phyloP scores from a whole-genome alignment of 108 stramenopile genomes.

The Discostella stelligeroides region DNA sequence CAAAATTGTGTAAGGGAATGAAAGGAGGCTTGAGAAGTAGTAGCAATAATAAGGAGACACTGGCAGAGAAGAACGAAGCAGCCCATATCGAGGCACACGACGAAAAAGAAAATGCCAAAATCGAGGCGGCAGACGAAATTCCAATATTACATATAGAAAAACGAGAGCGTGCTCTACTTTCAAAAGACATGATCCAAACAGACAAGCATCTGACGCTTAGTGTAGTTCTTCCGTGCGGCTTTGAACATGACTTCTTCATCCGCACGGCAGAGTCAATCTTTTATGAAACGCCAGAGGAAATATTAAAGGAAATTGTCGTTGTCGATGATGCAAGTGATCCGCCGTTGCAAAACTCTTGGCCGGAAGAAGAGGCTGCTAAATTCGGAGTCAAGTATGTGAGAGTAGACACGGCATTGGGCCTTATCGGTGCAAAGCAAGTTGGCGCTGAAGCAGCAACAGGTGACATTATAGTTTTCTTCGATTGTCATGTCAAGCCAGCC shows the following conservation, averaged over 20 bases:
- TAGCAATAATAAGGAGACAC: background rate
- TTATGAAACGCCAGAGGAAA: conserved; percentile 32
- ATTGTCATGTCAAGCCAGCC: conserved; percentile 47
- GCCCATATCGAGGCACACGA: no score
- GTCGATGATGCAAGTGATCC: conserved; percentile 50
- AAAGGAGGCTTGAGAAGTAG: background rate
- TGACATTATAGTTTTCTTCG: conserved; percentile 49
- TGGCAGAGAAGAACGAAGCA: background rate
- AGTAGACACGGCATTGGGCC: conserved; percentile 29
- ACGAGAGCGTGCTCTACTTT: conserved; percentile 23
- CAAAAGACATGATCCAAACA: conserved; percentile 9
- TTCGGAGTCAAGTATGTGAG: conserved; percentile 42
- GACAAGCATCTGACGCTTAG: conserved; percentile 32
- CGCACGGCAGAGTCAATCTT: conserved; percentile 41
- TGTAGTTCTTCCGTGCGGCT: conserved; percentile 45
- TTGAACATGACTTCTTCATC: conserved; percentile 44
- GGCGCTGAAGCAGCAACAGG: conserved; percentile 46
- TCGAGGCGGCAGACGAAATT: background rate
- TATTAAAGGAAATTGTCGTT: conserved; percentile 44
- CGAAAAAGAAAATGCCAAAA: no score
- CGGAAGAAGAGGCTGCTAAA: conserved; percentile 29
- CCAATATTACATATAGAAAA: background rate
- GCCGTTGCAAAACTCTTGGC: conserved; percentile 26
- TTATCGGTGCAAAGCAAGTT: conserved; percentile 46
- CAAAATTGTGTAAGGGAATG: conserved; percentile 14